Evolutionary conservation across 805 yeast species (phyloP), one percentile per base, ranked within the genome.

Genomic region (Spathaspora arborariae): DNA sequence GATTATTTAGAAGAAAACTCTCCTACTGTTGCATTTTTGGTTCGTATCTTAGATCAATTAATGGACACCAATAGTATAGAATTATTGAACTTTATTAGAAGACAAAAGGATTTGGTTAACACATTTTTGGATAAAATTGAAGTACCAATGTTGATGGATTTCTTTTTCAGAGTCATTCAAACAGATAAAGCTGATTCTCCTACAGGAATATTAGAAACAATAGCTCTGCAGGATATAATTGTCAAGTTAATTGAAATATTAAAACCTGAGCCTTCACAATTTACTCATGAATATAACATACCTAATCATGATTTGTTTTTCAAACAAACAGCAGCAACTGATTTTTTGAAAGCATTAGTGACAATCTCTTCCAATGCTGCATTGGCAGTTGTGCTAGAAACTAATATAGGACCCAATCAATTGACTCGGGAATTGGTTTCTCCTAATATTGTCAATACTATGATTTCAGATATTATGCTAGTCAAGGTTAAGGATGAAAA

Each of bases 381-480:
- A 3, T 56, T 72, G 41, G 90, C 87, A 6, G 88, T 87, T 49
- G 86, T 89, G 39, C 89, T 89, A 48, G 91, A 88, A 52, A 86
- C 96, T 2, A 87, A 96, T 8, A 88, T 94, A 45, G 99, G 99
- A 1, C 98, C 99, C 1, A 94, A 94, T 60, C 97, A 89, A 60
- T 74, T 94, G 34, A 89, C 97, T 2, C 78, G 99, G 53, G 92
- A 92, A 63, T 74, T 94, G 26, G 97, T 91, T 11, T 84, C 95
- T 15, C 82, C 82, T 37, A 75, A 78, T 35, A 79, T 87, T 50
- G 77, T 90, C 55, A 72, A 78, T 49, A 75, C 78, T 50, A 72
- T 94, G 53, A 86, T 91, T 20, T 67, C 80, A 16, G 81, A 87
- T 52, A 94, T 94, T 87, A 76, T 92, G 46, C 55, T 72, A 27